These are phyloP conservation scores for Omphalotus olearius DNA, from an alignment of 1,284 basidiomycete genomes.

Conservation along the genomic window DNA sequence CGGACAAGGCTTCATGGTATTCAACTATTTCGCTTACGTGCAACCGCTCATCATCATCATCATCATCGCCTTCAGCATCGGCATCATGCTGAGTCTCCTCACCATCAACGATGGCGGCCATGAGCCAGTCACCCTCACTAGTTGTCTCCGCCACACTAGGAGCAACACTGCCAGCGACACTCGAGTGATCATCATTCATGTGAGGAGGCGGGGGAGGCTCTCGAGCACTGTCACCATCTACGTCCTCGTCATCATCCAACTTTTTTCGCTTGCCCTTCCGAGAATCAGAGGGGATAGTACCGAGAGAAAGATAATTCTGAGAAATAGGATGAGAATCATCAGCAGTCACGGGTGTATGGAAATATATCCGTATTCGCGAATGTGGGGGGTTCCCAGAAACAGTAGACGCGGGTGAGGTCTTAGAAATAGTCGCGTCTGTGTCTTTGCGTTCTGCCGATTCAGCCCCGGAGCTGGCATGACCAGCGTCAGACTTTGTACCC, in stretches of 20 bases:
- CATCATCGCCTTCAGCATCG: conserved; percentile 31
- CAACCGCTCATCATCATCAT: conserved; percentile 36
- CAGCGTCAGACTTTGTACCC: conserved; percentile 17
- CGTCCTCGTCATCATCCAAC: conserved; percentile 72
- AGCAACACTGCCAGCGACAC: conserved; percentile 63
- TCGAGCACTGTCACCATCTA: conserved; percentile 66
- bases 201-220: conserved; percentile 60
- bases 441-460: conserved; percentile 7
- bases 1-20: conserved; percentile 30
- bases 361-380: conserved; percentile 80
- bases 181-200: conserved; percentile 50
- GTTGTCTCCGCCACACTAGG: conserved; percentile 66
- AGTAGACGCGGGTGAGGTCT: not conserved
- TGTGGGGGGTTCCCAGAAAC: conserved; percentile 45
- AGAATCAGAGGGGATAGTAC: conserved; percentile 47
- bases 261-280: conserved; percentile 81
- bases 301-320: conserved; percentile 38
- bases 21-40: conserved; percentile 44
- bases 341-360: conserved; percentile 77
- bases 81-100: conserved; percentile 36
- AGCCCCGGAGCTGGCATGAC: conserved; percentile 7
- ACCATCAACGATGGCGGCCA: conserved; percentile 76
- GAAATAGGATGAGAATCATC: conserved; percentile 73
- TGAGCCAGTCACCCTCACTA: conserved; percentile 78
- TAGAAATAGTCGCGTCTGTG: conserved; percentile 2